Base-by-base conservation (phyloP, 2,329 filamentous ascomycete genomes). In the Aureobasidium sp. region DNA sequence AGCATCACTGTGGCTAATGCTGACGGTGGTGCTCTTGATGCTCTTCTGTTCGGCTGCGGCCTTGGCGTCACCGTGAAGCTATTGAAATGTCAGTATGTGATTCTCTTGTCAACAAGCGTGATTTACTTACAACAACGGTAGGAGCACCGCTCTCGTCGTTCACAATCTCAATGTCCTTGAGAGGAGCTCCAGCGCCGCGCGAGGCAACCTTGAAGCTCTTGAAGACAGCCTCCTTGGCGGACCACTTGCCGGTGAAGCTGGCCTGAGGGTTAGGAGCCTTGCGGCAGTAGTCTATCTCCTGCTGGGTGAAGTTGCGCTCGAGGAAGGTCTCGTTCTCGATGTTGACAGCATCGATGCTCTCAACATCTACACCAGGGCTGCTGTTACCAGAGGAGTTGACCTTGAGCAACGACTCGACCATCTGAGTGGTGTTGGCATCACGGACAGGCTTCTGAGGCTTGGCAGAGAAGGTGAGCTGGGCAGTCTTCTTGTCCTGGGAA, bases 141-240 rank as follows among this genome's bases (percentile, higher is more conserved):
- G 94, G 94, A 40, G 88, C 91, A 63, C 94, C 94, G 49, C 84
- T 88, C 67, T 89, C 86, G 70, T 92, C 87, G 70, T 86, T 87
- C 65, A 85, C 75, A 69, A 99, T 93, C 78, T 99, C 95, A 78
- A 99, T 99, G 45, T 97, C 92, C 80, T 88, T 94, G 76, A 99
- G 76, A 17, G 91, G 82, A 63, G 94, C 93, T 66, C 95, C 94
- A 11, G 89, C 92, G 64, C 94, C 94, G 77, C 89, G 87, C 76
- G 92, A 88, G 68, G 83, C 78, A 14, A 97, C 92, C 67, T 92
- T 91, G 15, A 99, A 81, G 40, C 90, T 91, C 84, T 99, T 99
- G 83, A 99, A 99, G 0, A 99, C 92, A 31, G 94, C 94, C 78
- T 99, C 94, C 80, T 99, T 99, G 39, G 94, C 94, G 70, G 88